phyloP scores from a whole-genome alignment of 2,329 filamentous ascomycete species.

The Colletotrichum sp. region DNA sequence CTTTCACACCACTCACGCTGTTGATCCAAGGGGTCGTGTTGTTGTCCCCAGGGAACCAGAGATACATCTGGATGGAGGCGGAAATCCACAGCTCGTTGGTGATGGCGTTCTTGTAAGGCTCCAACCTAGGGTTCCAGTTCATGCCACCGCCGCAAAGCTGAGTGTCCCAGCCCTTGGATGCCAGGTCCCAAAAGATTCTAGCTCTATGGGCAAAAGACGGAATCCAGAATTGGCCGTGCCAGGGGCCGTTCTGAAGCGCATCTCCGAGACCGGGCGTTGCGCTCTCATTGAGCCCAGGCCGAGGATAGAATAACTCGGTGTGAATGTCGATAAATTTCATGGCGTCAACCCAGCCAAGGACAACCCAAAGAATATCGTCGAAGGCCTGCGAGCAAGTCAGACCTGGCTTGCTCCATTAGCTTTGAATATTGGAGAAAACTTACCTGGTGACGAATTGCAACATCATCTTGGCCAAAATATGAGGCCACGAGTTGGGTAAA shows the following conservation, averaged over 20 bases:
- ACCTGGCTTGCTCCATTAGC: neutral
- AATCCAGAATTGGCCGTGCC: slow-evolving; percentile 80
- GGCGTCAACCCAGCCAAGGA: slow-evolving; percentile 86
- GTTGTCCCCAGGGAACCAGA: slow-evolving; percentile 82
- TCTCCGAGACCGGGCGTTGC: slow-evolving; percentile 26
- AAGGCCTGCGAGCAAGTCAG: slow-evolving; percentile 65
- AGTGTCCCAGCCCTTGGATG: slow-evolving; percentile 80
- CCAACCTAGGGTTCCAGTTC: slow-evolving; percentile 82
- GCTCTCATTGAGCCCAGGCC: slow-evolving; percentile 26
- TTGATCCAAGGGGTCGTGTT: slow-evolving; percentile 72
- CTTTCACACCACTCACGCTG: slow-evolving; percentile 19
- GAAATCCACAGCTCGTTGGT: slow-evolving; percentile 92
- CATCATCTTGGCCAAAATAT: slow-evolving; percentile 86
- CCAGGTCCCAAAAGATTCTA: slow-evolving; percentile 84
- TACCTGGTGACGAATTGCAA: slow-evolving; percentile 69
- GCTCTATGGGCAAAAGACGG: slow-evolving; percentile 83
- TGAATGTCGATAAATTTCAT: slow-evolving; percentile 80
- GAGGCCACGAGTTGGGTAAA: slow-evolving; percentile 79
- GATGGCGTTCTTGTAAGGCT: slow-evolving; percentile 94
- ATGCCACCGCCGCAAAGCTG: slow-evolving; percentile 85
- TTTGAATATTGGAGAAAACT: neutral
- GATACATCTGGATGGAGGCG: slow-evolving; percentile 87
- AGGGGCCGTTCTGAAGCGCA: slow-evolving; percentile 53
- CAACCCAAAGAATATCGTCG: slow-evolving; percentile 96
- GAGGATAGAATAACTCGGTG: slow-evolving; percentile 63